Conservation (phyloP, 305 asterid species). For the Rubia balearica region DNA sequence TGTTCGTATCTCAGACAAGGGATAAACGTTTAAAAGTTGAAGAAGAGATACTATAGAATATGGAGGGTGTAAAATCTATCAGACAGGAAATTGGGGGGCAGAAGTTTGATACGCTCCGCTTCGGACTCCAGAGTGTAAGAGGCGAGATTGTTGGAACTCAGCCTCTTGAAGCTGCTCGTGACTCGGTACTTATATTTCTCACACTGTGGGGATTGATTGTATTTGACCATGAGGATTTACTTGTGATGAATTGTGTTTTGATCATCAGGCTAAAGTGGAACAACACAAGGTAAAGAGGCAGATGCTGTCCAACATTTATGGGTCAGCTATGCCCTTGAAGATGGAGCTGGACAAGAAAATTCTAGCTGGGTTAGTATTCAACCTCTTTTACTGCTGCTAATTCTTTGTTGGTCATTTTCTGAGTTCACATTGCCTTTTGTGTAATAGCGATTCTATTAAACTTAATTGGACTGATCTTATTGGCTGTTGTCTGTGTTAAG, state of each 20-base stretch:
- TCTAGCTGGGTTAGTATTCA: conserved; percentile 48
- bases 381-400: background rate
- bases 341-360: conserved; percentile 86
- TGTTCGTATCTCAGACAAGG: background rate
- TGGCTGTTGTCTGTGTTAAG: no score
- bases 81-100: conserved; percentile 54
- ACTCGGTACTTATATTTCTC: conserved; percentile 32
- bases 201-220: no score
- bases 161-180: conserved; percentile 68
- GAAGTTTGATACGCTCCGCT: conserved; percentile 62
- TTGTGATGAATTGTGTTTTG: conserved; percentile 5
- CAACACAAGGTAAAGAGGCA: conserved; percentile 46
- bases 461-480: no score
- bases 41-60: conserved; percentile 12
- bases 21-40: background rate
- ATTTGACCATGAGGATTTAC: background rate
- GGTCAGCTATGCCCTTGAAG: conserved; percentile 80
- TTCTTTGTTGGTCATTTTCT: no score
- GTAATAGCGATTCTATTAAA: no score
- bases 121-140: conserved; percentile 86
- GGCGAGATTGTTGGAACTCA: conserved; percentile 81
- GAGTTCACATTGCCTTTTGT: no score
- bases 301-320: conserved; percentile 52
- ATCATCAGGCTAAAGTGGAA: conserved; percentile 43
- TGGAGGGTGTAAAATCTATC: conserved; percentile 68